A percentile compares a stretch with the other conserved stretches of the same genome.
Evolutionary conservation across 2,329 filamentous ascomycete species (phyloP).

Genomic region (Fusarium guadeloupense): DNA sequence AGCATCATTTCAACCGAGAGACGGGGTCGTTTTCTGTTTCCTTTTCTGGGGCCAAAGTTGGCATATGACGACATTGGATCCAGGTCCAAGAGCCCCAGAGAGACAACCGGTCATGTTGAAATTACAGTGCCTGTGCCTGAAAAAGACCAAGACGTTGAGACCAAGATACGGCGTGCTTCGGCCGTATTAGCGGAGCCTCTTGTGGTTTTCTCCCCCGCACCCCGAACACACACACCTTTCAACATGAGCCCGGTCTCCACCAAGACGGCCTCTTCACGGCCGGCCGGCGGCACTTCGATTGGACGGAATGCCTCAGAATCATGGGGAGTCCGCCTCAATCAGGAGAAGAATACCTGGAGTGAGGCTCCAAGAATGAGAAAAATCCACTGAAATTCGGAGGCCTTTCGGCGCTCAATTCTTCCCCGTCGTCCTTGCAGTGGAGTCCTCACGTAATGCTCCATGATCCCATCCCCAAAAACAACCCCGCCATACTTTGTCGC

Average conservation of each 20-base stretch:
- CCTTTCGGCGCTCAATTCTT: slow-evolving; percentile 23
- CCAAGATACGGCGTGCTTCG: slow-evolving; percentile 34
- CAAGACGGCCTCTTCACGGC: slow-evolving; percentile 36
- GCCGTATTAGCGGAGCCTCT: slow-evolving; percentile 44
- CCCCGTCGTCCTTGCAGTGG: slow-evolving; percentile 6
- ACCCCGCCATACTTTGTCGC: slow-evolving; percentile 24
- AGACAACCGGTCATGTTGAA: not conserved
- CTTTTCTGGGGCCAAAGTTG: slow-evolving; percentile 16
- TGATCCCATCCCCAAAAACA: slow-evolving; percentile 15
- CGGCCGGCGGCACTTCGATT: slow-evolving; percentile 31
- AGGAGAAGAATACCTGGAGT: slow-evolving; percentile 26
- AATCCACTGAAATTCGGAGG: slow-evolving; percentile 31
- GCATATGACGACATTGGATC: slow-evolving; percentile 29
- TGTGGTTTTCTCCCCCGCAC: slow-evolving; percentile 39
- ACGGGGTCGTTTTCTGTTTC: not conserved
- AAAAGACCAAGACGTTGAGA: slow-evolving; percentile 25
- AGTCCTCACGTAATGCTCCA: slow-evolving; percentile 29
- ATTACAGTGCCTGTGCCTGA: no score
- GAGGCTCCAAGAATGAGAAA: slow-evolving; percentile 18
- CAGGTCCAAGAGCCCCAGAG: slow-evolving; percentile 13
- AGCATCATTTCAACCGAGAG: slow-evolving; percentile 18
- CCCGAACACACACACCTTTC: slow-evolving; percentile 32
- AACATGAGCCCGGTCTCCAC: slow-evolving; percentile 18
- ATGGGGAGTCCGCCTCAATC: slow-evolving; percentile 25
- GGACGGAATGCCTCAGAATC: slow-evolving; percentile 21